Conservation (phyloP, 495 filamentous ascomycete species). For the Penicillium waksmanii region DNA sequence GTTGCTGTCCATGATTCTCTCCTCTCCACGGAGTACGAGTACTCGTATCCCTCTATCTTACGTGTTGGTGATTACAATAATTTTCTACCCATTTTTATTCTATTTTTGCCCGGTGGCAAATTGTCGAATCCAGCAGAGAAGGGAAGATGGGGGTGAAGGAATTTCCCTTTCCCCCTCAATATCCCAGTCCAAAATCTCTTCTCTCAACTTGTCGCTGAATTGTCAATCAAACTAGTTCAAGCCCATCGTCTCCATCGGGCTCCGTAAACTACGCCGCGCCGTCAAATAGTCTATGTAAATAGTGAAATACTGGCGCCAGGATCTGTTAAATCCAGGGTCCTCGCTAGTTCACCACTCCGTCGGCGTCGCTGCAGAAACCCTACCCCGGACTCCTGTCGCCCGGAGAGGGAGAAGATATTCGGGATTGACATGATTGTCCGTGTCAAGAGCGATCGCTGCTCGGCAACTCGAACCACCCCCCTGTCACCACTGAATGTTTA, state of each 20-base stretch:
- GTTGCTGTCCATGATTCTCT: not conserved
- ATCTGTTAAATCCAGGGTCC: constrained; percentile 1
- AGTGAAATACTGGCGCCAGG: not conserved
- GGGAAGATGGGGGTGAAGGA: constrained; percentile 3
- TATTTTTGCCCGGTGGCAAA: constrained; percentile 13
- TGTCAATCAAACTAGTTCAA: not conserved
- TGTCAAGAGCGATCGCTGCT: constrained; percentile 32
- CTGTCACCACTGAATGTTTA: constrained; percentile 25
- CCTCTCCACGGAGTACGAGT: not conserved
- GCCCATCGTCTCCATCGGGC: not conserved
- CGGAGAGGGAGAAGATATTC: constrained; percentile 26
- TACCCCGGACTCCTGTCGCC: constrained; percentile 19
- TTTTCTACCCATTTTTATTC: constrained; percentile 1
- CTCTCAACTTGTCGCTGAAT: not conserved
- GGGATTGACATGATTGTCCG: constrained; percentile 34
- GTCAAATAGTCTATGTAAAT: not conserved
- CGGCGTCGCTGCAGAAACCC: constrained; percentile 17
- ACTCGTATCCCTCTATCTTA: not conserved
- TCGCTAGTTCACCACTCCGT: constrained; percentile 2
- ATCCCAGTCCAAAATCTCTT: not conserved
- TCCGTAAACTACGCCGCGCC: constrained; percentile 2
- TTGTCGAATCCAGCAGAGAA: not conserved
- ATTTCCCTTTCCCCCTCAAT: not conserved
- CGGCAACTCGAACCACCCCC: constrained; percentile 15
- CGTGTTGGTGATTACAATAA: not conserved